Evolutionary conservation across 1,139 yeast genomes (phyloP), one percentile per base, ranked within the genome.

Genomic region (Candida dubliniensis): DNA sequence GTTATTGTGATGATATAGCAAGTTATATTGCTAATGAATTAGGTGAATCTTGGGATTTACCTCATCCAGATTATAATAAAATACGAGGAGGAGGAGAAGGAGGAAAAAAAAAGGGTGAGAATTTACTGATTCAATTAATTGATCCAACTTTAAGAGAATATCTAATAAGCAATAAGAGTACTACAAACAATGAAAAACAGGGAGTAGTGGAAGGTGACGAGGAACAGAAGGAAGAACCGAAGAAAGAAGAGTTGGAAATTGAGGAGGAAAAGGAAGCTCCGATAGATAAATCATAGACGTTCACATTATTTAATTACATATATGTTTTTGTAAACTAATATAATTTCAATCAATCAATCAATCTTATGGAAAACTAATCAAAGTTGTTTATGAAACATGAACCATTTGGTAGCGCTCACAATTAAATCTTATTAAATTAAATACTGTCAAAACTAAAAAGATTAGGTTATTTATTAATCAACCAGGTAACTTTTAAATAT

Each of bases 1-100:
- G 97, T 0, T 81, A 79, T 53, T 90, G 98, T 66, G 98, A 93
- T 59, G 95, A 88, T 52, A 89, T 81, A 9, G 93, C 91, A 8
- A 77, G 83, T 34, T 80, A 81, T 61, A 63, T 91, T 3, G 74
- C 84, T 46, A 72, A 75, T 33, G 66, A 72, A 48, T 67, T 89
- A 40, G 79, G 78, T 1, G 54, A 54, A 6, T 49, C 43, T 7
- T 89, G 96, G 96, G 64, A 71, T 4, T 70, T 89, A 37, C 73
- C 81, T 0, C 96, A 87, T 55, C 67, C 73, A 18, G 58, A 60
- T 40, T 63, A 49, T 41, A 45, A 57, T 12, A 43, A 42, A 8
- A 59, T 64, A 4, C 40, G 55, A 31, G 64, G 62, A 1, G 41
- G 62, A 1, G 41, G 55, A 31, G 64, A 61, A 1, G 41, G 55